Base-by-base conservation (phyloP, 495 filamentous ascomycete genomes). In the Hypoxylon lienhwacheense region DNA sequence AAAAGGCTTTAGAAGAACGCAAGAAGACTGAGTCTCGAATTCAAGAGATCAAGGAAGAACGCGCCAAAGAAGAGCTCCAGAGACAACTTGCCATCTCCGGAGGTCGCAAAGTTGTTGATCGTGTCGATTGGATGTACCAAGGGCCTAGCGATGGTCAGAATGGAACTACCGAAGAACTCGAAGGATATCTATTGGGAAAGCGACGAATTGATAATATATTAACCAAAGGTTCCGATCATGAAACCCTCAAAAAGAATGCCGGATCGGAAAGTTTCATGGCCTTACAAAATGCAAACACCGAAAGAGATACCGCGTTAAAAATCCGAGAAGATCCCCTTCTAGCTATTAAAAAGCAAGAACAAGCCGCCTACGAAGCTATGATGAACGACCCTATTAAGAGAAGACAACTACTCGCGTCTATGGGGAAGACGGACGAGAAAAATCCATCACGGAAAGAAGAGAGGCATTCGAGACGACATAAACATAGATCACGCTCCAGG, bases 61-160 rank as follows among this genome's bases (percentile, higher is more conserved):
- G 95, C 7, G 81, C 85, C 48, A 88, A 96, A 55, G 88, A 96
- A 66, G 93, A 97, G 64, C 84, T 97, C 1, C 87, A 96, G 64
- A 83, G 85, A 34, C 82, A 96, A 34, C 90, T 96, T 48, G 95
- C 96, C 71, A 85, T 87, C 29, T 87, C 90, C 8, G 95, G 95
- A 24, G 90, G 91, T 12, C 78, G 80, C 50, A 86, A 83, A 50
- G 80, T 82, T 25, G 66, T 84, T 1, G 84, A 90, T 55, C 82
- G 90, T 8, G 93, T 98, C 14, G 92, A 98, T 63, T 98, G 95
- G 88, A 96, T 98, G 89, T 98, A 98, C 71, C 77, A 83, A 59
- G 93, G 91, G 1, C 90, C 93, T 6, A 85, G 87, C 26, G 84
- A 81, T 57, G 89, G 88, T 19, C 85, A 86, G 58, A 81, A 78